A percentile compares a stretch with the other conserved stretches of the same genome.
phyloP scores from a whole-genome alignment of 1,284 basidiomycete genomes.

The Ganoderma lingzhi region DNA sequence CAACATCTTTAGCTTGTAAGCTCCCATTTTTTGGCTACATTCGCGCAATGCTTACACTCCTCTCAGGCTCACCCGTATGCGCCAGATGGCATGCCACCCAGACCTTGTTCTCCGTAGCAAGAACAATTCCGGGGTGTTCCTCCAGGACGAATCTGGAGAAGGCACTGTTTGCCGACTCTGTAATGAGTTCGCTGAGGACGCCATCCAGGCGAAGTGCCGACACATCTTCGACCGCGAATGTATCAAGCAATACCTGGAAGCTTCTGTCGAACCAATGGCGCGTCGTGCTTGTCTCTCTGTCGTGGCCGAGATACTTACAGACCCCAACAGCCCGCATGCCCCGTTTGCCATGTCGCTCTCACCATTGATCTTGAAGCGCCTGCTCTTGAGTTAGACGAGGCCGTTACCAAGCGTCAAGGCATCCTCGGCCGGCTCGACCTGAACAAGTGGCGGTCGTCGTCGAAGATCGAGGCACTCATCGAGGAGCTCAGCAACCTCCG shows the following conservation, averaged over 20 bases:
- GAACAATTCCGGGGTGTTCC: conserved; percentile 71
- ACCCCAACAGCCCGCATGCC: conserved; percentile 82
- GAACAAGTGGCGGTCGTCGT: conserved; percentile 91
- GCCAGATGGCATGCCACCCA: conserved; percentile 96
- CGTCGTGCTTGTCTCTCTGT: conserved; percentile 36
- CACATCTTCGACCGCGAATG: conserved; percentile 97
- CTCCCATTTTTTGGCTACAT: conserved; percentile 18
- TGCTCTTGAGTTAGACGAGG: conserved; percentile 81
- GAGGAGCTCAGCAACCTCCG: conserved; percentile 92
- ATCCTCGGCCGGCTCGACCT: conserved; percentile 93
- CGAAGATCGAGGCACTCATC: conserved; percentile 96
- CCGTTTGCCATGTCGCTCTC: conserved; percentile 92
- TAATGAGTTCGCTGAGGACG: conserved; percentile 97
- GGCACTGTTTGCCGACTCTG: conserved; percentile 93
- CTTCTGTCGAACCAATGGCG: conserved; percentile 76
- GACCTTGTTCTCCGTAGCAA: conserved; percentile 95
- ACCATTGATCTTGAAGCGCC: conserved; percentile 97
- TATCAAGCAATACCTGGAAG: conserved; percentile 91
- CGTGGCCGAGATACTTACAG: conserved; percentile 11
- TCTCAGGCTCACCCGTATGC: conserved; percentile 83
- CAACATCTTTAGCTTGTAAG: conserved; percentile 90
- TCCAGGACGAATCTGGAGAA: conserved; percentile 68
- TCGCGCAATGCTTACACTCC: conserved; percentile 8
- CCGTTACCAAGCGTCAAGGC: conserved; percentile 83
- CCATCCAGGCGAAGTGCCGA: conserved; percentile 91